A percentile compares a stretch with the other conserved stretches of the same genome.
phyloP scores from a whole-genome alignment of 164 flowering plant genomes.

The Cinnamomum chago region DNA sequence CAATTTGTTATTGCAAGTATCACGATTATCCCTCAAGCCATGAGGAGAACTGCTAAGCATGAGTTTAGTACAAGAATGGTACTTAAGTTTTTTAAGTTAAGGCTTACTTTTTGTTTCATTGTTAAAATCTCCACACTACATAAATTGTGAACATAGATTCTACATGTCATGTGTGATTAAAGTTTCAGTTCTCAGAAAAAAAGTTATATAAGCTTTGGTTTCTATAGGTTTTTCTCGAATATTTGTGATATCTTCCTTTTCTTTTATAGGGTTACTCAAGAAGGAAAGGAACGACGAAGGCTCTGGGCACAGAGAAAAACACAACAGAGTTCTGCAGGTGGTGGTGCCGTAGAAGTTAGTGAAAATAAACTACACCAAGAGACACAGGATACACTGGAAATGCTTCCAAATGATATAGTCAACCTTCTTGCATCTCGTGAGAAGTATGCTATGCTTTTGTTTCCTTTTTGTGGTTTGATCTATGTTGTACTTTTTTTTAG shows the following conservation, averaged over 20 bases:
- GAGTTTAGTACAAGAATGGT: too few relatives aligned
- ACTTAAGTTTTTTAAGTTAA: too few relatives aligned
- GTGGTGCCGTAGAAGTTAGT: constrained; percentile 26
- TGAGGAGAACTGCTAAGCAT: too few relatives aligned
- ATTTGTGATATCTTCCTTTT: background rate
- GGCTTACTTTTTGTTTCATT: too few relatives aligned
- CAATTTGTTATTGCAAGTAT: too few relatives aligned
- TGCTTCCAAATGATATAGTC: constrained; percentile 76
- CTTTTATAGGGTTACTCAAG: constrained; percentile 50
- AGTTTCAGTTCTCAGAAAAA: too few relatives aligned
- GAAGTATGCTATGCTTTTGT: constrained; percentile 41
- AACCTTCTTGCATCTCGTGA: constrained; percentile 65
- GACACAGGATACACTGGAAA: constrained; percentile 26
- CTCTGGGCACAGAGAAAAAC: constrained; percentile 61
- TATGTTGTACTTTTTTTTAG: background rate
- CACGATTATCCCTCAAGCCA: too few relatives aligned
- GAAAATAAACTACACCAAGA: constrained; percentile 34
- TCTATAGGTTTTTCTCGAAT: too few relatives aligned
- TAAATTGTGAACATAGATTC: too few relatives aligned
- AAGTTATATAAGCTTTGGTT: too few relatives aligned
- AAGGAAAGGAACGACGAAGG: constrained; percentile 70
- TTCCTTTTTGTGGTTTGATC: background rate
- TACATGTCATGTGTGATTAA: too few relatives aligned
- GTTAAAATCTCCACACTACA: too few relatives aligned
- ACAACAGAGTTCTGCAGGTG: constrained; percentile 26